Percentiles rank a stretch among this genome's conserved stretches.
phyloP scores from a whole-genome alignment of 192 early-diverging fungal species.

The Rhizoclosmatium globosum region DNA sequence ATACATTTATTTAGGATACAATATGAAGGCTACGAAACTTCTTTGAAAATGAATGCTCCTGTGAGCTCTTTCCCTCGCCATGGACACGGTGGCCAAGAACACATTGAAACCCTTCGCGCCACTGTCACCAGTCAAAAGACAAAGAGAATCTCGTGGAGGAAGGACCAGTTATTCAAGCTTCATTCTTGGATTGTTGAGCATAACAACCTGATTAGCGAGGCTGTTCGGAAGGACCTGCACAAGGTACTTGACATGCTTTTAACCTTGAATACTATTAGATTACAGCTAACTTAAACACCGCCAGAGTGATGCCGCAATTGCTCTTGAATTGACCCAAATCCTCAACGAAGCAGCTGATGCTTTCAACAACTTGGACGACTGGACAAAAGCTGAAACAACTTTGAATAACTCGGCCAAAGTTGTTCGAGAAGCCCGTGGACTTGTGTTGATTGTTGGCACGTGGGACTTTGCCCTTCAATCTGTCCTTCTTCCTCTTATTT shows the following conservation, averaged over 20 bases:
- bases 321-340: constrained; percentile 37
- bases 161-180: constrained; percentile 41
- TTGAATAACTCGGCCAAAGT: background rate
- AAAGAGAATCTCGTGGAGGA: constrained; percentile 39
- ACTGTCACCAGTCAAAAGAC: constrained; percentile 41
- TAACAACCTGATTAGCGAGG: constrained; percentile 39
- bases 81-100: background rate
- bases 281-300: background rate
- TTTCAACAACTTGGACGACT: constrained; percentile 53
- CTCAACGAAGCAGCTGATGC: constrained; percentile 50
- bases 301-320: background rate
- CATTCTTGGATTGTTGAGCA: constrained; percentile 38
- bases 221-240: constrained; percentile 42
- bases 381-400: constrained; percentile 32
- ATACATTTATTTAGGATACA: too few species aligned
- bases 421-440: constrained; percentile 49
- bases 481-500: constrained; percentile 72
- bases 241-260: background rate
- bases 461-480: constrained; percentile 61
- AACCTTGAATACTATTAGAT: background rate
- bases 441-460: constrained; percentile 49
- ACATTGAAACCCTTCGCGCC: constrained; percentile 39
- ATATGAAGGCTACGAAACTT: too few species aligned
- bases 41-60: too few species aligned
- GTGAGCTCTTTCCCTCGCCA: too few species aligned